A percentile compares a stretch with the other conserved stretches of the same genome.
These are phyloP conservation scores for Cryptococcus maquisensis DNA, from an alignment of 1,284 basidiomycete species.

Conservation along the genomic window DNA sequence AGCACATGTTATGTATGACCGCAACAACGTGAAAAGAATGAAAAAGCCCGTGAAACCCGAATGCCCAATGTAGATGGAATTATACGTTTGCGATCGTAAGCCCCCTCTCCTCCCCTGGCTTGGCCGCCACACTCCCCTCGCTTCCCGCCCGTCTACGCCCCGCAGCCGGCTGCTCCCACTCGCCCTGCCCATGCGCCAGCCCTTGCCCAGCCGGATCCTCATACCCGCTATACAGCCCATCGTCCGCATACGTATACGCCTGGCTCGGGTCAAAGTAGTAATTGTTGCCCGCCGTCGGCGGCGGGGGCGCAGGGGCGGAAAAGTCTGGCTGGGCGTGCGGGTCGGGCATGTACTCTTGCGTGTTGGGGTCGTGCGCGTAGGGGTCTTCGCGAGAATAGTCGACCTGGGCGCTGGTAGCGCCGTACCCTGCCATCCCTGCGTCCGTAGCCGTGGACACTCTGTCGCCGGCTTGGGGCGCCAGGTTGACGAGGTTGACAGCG, in stretches of 20 bases:
- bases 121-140: conserved; percentile 8
- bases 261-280: conserved; percentile 47
- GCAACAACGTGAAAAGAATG: not conserved
- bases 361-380: not conserved
- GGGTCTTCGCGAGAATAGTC: conserved; percentile 9
- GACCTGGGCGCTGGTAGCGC: conserved; percentile 23
- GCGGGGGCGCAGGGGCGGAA: conserved; percentile 1
- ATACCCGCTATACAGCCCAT: conserved; percentile 27
- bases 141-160: conserved; percentile 5
- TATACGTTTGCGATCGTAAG: conserved; percentile 11
- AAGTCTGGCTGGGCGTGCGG: conserved; percentile 11
- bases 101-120: conserved; percentile 5
- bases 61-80: not conserved
- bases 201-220: conserved; percentile 2
- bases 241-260: conserved; percentile 27
- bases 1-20: too few species aligned
- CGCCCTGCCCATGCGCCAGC: not conserved
- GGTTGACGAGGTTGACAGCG: conserved; percentile 30
- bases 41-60: not conserved
- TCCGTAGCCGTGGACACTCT: conserved; percentile 32
- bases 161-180: conserved; percentile 1
- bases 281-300: not conserved
- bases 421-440: conserved; percentile 36
- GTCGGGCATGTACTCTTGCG: conserved; percentile 2
- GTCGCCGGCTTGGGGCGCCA: conserved; percentile 11